Base-by-base conservation (phyloP, 805 yeast species). In the Starmerella etchellsii region DNA sequence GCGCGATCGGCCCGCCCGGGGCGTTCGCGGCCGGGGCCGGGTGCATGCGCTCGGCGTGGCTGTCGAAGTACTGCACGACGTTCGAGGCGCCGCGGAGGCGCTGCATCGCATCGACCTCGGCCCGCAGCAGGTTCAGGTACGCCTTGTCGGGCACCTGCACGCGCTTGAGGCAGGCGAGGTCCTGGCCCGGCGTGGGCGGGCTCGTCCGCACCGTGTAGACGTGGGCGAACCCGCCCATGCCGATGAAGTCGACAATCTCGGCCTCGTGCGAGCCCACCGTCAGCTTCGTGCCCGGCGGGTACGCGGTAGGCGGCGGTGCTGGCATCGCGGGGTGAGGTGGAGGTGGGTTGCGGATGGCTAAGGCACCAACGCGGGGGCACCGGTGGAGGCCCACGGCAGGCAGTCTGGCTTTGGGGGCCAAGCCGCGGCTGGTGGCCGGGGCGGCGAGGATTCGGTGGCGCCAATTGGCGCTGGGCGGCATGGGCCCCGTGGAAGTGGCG, bases 81-180 rank as follows among this genome's bases (percentile, higher is more conserved):
- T 78, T 77, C 34, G 71, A 70, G 49, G 81, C 73, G 8, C 94
- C 94, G 46, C 77, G 67, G 26, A 91, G 66, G 22, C 94, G 68
- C 61, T 83, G 81, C 97, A 91, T 88, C 11, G 96, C 94, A 57
- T 91, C 97, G 14, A 91, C 98, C 59, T 91, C 99, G 30, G 93
- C 95, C 47, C 97, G 67, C 37, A 91, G 66, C 20, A 78, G 71
- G 52, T 81, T 83, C 57, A 91, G 68, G 39, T 80, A 81, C 54
- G 76, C 72, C 60, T 91, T 91, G 57, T 80, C 84, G 3, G 96
- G 96, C 3, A 91, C 98, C 25, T 78, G 78, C n/a, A 91, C 97
- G 48, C 98, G 71, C 61, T 91, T 91, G 54, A 91, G 67, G 58
- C 97, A 91, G 4, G 88, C 95, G 9, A 57, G 11, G 68, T 59